A percentile compares a stretch with the other conserved stretches of the same genome.
phyloP scores from a whole-genome alignment of 140 eudicot genomes.

The Oenanthe javanica region DNA sequence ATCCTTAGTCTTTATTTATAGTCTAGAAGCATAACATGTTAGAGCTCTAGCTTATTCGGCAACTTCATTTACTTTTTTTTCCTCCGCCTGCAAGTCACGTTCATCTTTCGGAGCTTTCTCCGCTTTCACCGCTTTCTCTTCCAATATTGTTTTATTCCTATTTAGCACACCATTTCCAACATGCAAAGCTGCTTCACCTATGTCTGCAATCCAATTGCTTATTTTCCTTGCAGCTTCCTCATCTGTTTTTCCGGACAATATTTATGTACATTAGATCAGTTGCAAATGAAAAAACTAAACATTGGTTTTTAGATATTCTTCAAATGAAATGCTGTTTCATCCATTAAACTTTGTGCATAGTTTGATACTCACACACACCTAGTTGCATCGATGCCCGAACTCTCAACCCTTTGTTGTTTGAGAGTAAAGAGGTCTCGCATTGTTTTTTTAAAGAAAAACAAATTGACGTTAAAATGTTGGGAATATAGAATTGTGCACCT shows the following conservation, averaged over 20 bases:
- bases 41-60: not conserved
- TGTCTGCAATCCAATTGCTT: constrained; percentile 1
- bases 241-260: not conserved
- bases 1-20: not conserved
- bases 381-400: no score
- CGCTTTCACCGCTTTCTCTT: not conserved
- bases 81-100: not conserved
- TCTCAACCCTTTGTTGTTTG: no score
- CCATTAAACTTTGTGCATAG: not conserved
- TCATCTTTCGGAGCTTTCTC: not conserved
- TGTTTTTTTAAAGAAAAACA: not conserved
- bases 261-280: not conserved
- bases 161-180: not conserved
- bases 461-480: not conserved
- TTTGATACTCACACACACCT: no score
- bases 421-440: no score
- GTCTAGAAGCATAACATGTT: not conserved
- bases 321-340: not conserved
- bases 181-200: not conserved
- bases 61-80: not conserved
- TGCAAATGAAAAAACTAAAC: not conserved
- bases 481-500: constrained; percentile 12
- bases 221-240: constrained; percentile 9
- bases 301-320: not conserved
- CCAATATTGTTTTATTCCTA: not conserved